Evolutionary conservation across 768 basidiomycete species (phyloP).

Genomic region (Mycena amicta): DNA sequence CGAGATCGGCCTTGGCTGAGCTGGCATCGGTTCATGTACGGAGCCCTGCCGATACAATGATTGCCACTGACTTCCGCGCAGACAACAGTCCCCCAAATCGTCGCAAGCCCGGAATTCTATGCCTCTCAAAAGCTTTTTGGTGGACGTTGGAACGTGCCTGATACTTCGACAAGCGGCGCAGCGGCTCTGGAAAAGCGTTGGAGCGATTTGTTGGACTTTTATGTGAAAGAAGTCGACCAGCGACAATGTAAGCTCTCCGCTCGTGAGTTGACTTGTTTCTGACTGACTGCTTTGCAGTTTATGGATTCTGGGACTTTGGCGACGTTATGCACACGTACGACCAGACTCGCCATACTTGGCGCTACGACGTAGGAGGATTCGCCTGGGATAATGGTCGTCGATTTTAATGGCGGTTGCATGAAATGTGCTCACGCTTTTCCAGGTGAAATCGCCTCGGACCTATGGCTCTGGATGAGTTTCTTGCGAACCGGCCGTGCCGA

Average conservation of each 20-base stretch:
- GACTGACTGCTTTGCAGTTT: slow-evolving; percentile 22
- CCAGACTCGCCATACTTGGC: slow-evolving; percentile 41
- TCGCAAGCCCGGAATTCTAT: slow-evolving; percentile 38
- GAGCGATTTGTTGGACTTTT: slow-evolving; percentile 40
- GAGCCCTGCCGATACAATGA: not conserved
- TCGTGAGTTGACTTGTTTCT: not conserved
- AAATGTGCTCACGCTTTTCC: slow-evolving; percentile 20
- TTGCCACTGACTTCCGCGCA: slow-evolving; percentile 12
- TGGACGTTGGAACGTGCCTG: slow-evolving; percentile 39
- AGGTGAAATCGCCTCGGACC: slow-evolving; percentile 31
- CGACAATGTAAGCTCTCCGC: slow-evolving; percentile 3
- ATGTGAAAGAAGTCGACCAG: slow-evolving; percentile 26
- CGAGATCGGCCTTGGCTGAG: slow-evolving; percentile 30
- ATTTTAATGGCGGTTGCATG: too few species aligned
- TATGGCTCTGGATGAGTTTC: slow-evolving; percentile 45
- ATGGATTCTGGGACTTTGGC: slow-evolving; percentile 43
- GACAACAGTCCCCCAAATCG: slow-evolving; percentile 36
- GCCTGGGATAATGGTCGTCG: slow-evolving; percentile 43
- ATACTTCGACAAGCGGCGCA: slow-evolving; percentile 33
- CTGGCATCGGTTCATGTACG: slow-evolving; percentile 35
- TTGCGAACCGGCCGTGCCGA: slow-evolving; percentile 41
- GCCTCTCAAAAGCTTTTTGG: slow-evolving; percentile 39
- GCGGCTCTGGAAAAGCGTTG: slow-evolving; percentile 37
- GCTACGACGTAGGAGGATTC: slow-evolving; percentile 41
- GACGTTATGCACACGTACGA: slow-evolving; percentile 45